phyloP scores from a whole-genome alignment of 768 basidiomycete species.

The Daedaleopsis sinensis region DNA sequence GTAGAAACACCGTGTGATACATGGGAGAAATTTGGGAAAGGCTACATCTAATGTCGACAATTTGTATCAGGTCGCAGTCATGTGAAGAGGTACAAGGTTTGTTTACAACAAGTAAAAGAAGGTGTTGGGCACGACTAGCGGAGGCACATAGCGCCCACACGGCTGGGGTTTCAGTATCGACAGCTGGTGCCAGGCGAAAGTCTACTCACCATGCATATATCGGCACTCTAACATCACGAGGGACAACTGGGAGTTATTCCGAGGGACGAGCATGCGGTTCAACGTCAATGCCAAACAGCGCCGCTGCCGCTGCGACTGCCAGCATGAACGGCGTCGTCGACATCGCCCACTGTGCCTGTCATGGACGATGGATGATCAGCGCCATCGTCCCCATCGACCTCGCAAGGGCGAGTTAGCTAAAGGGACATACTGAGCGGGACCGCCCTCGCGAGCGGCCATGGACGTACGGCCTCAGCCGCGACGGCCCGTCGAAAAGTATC shows the following conservation, averaged over 20 bases:
- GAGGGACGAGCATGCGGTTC: not conserved
- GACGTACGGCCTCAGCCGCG: conserved; percentile 33
- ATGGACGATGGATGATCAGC: not conserved
- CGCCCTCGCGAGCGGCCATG: not conserved
- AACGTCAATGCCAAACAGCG: conserved; percentile 9
- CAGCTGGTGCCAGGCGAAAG: too few relatives aligned
- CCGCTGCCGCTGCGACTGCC: not conserved
- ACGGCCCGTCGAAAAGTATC: conserved; percentile 51
- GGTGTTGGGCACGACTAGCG: too few relatives aligned
- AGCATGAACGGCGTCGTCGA: conserved; percentile 5
- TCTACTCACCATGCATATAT: not conserved
- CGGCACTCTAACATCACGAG: not conserved
- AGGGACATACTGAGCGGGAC: not conserved
- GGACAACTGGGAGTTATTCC: too few relatives aligned
- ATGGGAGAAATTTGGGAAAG: too few relatives aligned
- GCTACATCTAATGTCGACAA: too few relatives aligned
- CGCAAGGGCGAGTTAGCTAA: not conserved
- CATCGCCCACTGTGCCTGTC: not conserved
- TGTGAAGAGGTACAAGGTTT: too few relatives aligned
- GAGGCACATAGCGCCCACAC: too few relatives aligned
- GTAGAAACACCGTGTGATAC: too few relatives aligned
- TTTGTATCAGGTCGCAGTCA: too few relatives aligned
- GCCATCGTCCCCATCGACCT: not conserved
- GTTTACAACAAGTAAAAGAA: too few relatives aligned
- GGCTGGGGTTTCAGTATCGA: too few relatives aligned